Base-by-base conservation (phyloP, 164 flowering plant species). In the Vitis amurensis region DNA sequence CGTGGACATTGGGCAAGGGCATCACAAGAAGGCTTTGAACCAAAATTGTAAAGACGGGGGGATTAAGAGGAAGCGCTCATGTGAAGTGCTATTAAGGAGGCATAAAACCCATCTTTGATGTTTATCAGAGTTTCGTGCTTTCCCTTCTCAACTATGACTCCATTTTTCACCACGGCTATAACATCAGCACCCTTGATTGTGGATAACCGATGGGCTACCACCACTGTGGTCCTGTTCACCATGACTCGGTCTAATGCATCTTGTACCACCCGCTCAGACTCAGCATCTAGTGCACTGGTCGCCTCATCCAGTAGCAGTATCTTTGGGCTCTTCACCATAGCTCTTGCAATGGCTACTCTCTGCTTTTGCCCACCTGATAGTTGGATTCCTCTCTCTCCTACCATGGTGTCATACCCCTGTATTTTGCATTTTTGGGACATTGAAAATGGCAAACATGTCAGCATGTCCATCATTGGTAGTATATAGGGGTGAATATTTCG, bases 321-420 rank as follows among this genome's bases (percentile, higher is more conserved):
- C 77, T 81, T 91, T 3, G 97, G 98, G 50, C 68, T 74, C 70
- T 89, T 89, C 5, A 89, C 68, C n/a, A 93, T 93, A 0, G 94
- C 98, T 1, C 97, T 74, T 1, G 98, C 93, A 27, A 93, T 93
- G 14, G 98, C 93, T 15, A 93, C 87, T 58, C 98, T 63, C 65
- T 91, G 96, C 83, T 91, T 91, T 74, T 89, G 96, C 9, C 96
- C 96, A 1, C 96, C 96, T 0, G 94, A 93, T 10, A 93, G 64
- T 53, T 93, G 98, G 44, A 84, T 76, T 30, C 97, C 97, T 71
- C 94, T 57, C 73, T 93, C 97, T 50, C 98, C 97, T 6, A 91
- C 94, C 61, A 78, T 4, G 1, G 94, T 89, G 2, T 93, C 90
- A 52, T 89, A 90, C 1, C 97, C 95, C 89, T 89, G 81, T 76